Percentiles rank a stretch among this genome's conserved stretches.
Conservation (phyloP, 805 yeast species). For the Sungouiella blattae region DNA sequence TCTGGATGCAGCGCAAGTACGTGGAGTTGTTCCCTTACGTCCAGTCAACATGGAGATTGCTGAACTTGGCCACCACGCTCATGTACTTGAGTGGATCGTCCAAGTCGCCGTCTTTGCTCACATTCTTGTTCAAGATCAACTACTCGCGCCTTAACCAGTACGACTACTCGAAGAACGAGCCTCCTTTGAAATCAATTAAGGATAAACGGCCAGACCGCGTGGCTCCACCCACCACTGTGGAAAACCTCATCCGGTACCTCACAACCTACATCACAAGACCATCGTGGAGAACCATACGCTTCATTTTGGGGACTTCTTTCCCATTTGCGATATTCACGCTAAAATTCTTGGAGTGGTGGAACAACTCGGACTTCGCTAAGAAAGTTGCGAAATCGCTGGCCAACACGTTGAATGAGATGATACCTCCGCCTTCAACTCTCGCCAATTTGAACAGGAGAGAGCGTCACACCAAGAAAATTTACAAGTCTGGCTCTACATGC, state of each 20-base stretch:
- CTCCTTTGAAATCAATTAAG: slow-evolving; percentile 8
- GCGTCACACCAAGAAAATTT: slow-evolving; percentile 17
- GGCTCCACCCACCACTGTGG: slow-evolving; percentile 40
- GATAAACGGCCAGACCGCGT: slow-evolving; percentile 22
- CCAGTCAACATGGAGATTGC: slow-evolving; percentile 42
- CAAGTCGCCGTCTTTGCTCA: slow-evolving; percentile 61
- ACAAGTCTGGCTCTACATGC: slow-evolving; percentile 44
- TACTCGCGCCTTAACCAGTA: slow-evolving; percentile 58
- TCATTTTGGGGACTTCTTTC: slow-evolving; percentile 50
- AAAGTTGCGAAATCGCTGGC: slow-evolving; percentile 50
- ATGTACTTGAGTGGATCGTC: slow-evolving; percentile 63
- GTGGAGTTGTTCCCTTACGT: slow-evolving; percentile 61
- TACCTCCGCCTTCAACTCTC: slow-evolving; percentile 46
- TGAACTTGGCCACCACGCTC: slow-evolving; percentile 57
- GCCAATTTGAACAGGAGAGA: slow-evolving; percentile 12
- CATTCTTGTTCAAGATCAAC: slow-evolving; percentile 57
- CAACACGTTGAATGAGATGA: slow-evolving; percentile 42
- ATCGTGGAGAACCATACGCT: slow-evolving; percentile 28
- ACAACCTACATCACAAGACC: slow-evolving; percentile 22
- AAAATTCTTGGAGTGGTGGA: slow-evolving; percentile 93
- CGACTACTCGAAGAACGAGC: slow-evolving; percentile 44
- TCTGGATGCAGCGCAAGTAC: slow-evolving; percentile 37
- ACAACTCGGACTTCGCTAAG: slow-evolving; percentile 65
- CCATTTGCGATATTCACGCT: slow-evolving; percentile 79
- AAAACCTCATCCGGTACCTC: slow-evolving; percentile 27